Evolutionary conservation across 73 alveolate genomes (phyloP), one percentile per base, ranked within the genome.

Genomic region (Paramecium sonneborni): DNA sequence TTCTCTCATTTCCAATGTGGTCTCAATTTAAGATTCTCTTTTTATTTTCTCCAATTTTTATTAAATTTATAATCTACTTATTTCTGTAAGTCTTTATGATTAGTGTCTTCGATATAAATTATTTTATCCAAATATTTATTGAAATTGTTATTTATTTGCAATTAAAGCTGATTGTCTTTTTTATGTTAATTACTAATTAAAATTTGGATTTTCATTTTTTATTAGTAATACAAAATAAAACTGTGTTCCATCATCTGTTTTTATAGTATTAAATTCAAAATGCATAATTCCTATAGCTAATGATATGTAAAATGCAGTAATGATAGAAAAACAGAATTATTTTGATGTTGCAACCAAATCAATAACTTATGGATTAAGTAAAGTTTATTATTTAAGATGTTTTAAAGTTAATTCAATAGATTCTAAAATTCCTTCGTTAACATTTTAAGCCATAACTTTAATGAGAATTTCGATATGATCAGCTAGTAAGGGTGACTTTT

Each of bases 191-290:
- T 62, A 24, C 24, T 62, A 14, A 62, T 26, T 62, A 37, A 72
- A 72, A 72, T 72, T 72, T 3, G 86, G 86, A 37, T 72, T 72
- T 38, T 72, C 57, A 72, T 72, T 72, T 35, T 72, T 72, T 3
- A 72, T 72, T 21, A 72, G 3, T 7, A 72, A 12, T 5, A 72
- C 44, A 72, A 72, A 72, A 72, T 38, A 35, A 37, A 72, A 35
- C 20, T 35, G 7, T 15, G 55, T 38, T 1, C 58, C 57, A 28
- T 72, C 86, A 8, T 11, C 32, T 38, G 57, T 35, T 38, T 72
- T 72, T 14, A 35, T 20, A 9, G 12, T 11, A 35, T 32, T 72
- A 72, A 72, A 72, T 37, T 72, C 86, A 72, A 72, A 38, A 12
- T 58, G 86, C 55, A 72, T 72, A 35, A 72, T 72, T 34, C 62